phyloP scores from a whole-genome alignment of 73 alveolate genomes.

The Paramecium caudatum region DNA sequence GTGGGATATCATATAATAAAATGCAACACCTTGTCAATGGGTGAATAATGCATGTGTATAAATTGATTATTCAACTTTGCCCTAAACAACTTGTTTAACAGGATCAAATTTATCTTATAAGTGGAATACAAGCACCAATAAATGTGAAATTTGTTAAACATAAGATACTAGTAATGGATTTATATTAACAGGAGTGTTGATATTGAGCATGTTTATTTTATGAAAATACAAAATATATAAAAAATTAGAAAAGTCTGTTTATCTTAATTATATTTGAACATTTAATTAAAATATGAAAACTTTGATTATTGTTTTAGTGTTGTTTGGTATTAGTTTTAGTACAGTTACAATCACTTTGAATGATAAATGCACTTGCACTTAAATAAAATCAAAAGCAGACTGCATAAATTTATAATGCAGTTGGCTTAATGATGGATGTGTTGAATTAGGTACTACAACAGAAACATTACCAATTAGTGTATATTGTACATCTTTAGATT shows the following conservation, averaged over 20 bases:
- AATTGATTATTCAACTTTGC: constrained; percentile 19
- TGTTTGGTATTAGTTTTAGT: no score
- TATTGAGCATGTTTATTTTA: not conserved
- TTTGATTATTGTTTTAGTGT: no score
- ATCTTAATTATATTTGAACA: not conserved
- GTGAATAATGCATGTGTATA: not conserved
- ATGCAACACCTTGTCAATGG: not conserved
- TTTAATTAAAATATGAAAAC: no score
- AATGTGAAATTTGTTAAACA: constrained; percentile 12
- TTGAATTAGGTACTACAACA: not conserved
- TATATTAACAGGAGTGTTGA: not conserved
- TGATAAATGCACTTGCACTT: not conserved
- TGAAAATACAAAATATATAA: no score
- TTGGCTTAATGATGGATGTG: constrained; percentile 25
- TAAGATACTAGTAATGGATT: not conserved
- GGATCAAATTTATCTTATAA: constrained; percentile 25
- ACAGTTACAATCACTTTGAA: not conserved
- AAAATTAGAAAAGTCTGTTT: not conserved
- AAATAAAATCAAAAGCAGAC: not conserved
- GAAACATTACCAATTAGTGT: no score
- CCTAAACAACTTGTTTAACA: not conserved
- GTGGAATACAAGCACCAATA: constrained; percentile 10
- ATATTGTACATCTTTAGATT: not conserved
- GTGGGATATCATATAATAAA: constrained; percentile 17
- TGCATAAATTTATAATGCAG: not conserved